A percentile compares a stretch with the other conserved stretches of the same genome.
Conservation (phyloP, 257 asterid genomes). For the Solanum ossicruentum region DNA sequence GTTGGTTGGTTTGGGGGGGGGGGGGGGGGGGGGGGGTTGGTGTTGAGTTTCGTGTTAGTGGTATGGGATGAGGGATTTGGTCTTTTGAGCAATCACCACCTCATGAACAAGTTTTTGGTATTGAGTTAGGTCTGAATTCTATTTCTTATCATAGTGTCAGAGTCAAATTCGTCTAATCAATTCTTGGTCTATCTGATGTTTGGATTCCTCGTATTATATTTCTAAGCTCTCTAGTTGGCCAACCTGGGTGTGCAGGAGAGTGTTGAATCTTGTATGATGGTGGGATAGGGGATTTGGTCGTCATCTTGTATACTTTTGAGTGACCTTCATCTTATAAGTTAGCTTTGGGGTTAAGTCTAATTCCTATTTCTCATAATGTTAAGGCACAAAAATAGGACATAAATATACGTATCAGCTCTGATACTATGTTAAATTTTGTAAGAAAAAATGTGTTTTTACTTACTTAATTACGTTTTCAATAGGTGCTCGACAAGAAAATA, state of each 20-base stretch:
- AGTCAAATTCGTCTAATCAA: neutral
- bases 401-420: neutral
- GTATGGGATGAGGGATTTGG: no score
- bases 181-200: neutral
- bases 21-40: no score
- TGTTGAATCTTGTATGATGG: no score
- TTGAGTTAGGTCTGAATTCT: no score
- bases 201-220: neutral
- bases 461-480: neutral
- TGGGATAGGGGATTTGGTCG: neutral
- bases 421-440: neutral
- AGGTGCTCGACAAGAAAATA: constrained; percentile 19
- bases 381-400: neutral
- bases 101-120: no score
- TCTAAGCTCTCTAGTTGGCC: no score
- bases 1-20: no score
- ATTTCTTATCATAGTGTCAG: neutral
- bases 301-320: accelerated
- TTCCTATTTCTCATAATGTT: neutral
- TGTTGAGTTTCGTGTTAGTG: no score
- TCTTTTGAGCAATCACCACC: no score
- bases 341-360: neutral
- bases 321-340: neutral
- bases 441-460: neutral
- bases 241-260: no score